Base-by-base conservation (phyloP, 768 basidiomycete genomes). In the Russula emetica region DNA sequence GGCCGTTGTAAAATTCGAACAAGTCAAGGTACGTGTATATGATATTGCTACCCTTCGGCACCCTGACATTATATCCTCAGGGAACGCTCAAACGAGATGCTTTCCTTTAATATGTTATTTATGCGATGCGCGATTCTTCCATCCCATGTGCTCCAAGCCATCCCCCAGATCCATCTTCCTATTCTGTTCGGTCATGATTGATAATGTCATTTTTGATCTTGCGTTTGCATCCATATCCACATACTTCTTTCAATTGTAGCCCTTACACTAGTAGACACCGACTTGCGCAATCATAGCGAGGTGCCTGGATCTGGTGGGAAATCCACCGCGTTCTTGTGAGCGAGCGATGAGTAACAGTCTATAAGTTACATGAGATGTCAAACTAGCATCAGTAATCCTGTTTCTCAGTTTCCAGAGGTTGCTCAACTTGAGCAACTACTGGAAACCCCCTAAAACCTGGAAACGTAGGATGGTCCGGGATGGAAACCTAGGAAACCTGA, bases 1-100 rank as follows among this genome's bases (percentile, higher is more conserved):
- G 63, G 97, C 97, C 0, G 71, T 93, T 28, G 80, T 82, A 55
- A 95, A 96, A 71, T 98, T 94, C 74, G 85, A 93, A 71, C 81
- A 90, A 72, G 89, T 98, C 70, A 90, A 90, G 83, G 90, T 90
- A 64, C 22, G 61, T 71, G 85, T 63, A 72, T 81, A 73, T 81
- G 62, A 69, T 83, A 85, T 26, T 84, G 11, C 85, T 83, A 70
- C 66, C 84, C 83, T 67, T 54, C 14, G 50, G n/a, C 42, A 16
- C 45, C 32, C 30, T 68, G 22, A 68, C 36, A 28, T n/a, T 5
- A 55, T 59, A 18, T 14, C 56, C 42, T 16, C 64, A 73, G 72
- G 62, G 61, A 60, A 69, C 69, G 10, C 63, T 73, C 13, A 59
- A 69, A 47, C 70, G 69, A 36, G 72, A 72, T 9, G 72, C 72